Evolutionary conservation across 179 eudicot species (phyloP).

Genomic region (Pouteria campechiana): DNA sequence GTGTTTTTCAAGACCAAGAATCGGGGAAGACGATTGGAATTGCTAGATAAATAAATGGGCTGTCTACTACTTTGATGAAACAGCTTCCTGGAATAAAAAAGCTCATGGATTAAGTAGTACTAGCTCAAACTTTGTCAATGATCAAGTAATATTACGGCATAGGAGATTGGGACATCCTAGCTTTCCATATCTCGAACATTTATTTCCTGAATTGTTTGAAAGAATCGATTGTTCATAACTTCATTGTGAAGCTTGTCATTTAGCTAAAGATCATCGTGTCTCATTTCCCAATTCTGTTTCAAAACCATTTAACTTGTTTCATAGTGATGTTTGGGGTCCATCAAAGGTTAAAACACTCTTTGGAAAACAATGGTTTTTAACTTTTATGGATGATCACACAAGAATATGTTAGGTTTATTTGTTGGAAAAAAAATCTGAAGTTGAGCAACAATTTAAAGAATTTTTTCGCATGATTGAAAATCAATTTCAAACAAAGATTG

Average conservation of each 20-base stretch:
- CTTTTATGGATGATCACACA: neutral
- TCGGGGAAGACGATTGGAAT: constrained; percentile 7
- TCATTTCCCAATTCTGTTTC: neutral
- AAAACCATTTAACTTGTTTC: neutral
- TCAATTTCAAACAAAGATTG: constrained; percentile 2
- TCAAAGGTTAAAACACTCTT: neutral
- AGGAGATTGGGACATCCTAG: neutral
- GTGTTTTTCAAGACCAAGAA: constrained; percentile 1
- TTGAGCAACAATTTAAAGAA: neutral
- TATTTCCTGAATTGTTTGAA: neutral
- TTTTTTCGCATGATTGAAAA: constrained; percentile 3
- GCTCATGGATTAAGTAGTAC: constrained; percentile 1
- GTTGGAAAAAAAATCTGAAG: constrained; percentile 1
- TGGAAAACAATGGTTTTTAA: neutral
- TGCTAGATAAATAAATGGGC: constrained; percentile 4
- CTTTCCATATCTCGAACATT: neutral
- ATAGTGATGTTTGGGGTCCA: neutral
- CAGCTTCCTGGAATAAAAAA: neutral
- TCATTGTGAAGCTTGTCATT: neutral
- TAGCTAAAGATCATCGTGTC: neutral
- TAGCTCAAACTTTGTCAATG: neutral
- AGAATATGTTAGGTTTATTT: neutral
- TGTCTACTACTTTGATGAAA: constrained; percentile 1
- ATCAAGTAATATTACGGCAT: neutral
- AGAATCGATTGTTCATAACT: neutral